A percentile compares a stretch with the other conserved stretches of the same genome.
Conservation (phyloP, 202 grass and related monocot genomes). For the Setaria italica region DNA sequence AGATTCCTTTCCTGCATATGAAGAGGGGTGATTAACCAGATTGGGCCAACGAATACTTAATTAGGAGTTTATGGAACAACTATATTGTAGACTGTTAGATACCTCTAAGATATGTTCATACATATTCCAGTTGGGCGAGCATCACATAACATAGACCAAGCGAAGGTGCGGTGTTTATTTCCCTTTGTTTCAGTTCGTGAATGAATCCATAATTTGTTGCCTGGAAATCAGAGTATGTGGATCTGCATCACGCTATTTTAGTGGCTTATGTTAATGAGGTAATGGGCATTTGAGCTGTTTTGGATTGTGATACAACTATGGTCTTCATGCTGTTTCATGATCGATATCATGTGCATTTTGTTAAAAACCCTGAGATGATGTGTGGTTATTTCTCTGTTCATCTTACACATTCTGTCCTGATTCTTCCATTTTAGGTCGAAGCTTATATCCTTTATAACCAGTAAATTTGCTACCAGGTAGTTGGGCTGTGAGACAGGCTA, state of each 20-base stretch:
- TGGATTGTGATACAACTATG: conserved; percentile 1
- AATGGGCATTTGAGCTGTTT: background rate
- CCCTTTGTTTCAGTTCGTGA: background rate
- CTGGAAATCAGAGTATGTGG: background rate
- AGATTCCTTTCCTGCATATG: background rate
- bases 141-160: background rate
- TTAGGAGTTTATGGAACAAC: background rate
- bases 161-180: background rate
- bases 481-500: background rate
- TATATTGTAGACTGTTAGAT: background rate
- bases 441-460: conserved; percentile 37
- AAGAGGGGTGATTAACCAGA: background rate
- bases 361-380: background rate
- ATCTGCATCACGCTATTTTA: background rate
- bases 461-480: conserved; percentile 5
- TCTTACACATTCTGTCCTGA: conserved; percentile 5
- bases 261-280: background rate
- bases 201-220: background rate
- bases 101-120: background rate
- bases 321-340: background rate
- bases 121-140: background rate
- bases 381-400: background rate
- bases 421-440: background rate
- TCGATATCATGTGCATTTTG: background rate
- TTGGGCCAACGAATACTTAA: background rate